These are phyloP conservation scores for Blastomyces gilchristii DNA, from an alignment of 2,329 filamentous ascomycete species.

Conservation along the genomic window DNA sequence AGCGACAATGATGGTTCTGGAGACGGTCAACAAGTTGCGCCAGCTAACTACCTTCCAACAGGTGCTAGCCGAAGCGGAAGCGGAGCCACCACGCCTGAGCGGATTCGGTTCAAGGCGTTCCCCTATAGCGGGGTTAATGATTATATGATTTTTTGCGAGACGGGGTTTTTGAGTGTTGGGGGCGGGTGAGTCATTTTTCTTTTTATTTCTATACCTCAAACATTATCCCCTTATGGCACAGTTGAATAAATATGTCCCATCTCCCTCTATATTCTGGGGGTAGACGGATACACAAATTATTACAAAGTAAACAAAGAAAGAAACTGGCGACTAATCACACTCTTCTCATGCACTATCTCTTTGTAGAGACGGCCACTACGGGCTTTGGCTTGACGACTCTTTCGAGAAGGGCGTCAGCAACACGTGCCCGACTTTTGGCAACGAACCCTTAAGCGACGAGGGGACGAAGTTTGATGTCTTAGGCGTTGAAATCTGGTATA, in stretches of 20 bases:
- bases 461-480: constrained; percentile 85
- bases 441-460: constrained; percentile 85
- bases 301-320: not conserved
- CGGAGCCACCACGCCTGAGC: constrained; percentile 53
- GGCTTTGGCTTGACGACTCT: constrained; percentile 81
- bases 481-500: constrained; percentile 87
- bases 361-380: constrained; percentile 67
- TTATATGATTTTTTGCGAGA: constrained; percentile 90
- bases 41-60: constrained; percentile 19
- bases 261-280: not conserved
- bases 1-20: not conserved
- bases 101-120: constrained; percentile 92
- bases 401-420: constrained; percentile 77
- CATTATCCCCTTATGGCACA: not conserved
- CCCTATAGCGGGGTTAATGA: constrained; percentile 94
- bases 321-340: constrained; percentile 1
- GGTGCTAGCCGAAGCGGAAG: constrained; percentile 31
- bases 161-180: constrained; percentile 72
- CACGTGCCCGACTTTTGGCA: constrained; percentile 82
- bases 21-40: constrained; percentile 1
- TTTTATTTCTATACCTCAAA: constrained; percentile 3
- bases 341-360: constrained; percentile 17
- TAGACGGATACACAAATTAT: not conserved
- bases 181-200: constrained; percentile 48
- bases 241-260: not conserved